These are phyloP conservation scores for Radiomyces spectabilis DNA, from an alignment of 192 early-diverging fungal genomes.

Conservation along the genomic window DNA sequence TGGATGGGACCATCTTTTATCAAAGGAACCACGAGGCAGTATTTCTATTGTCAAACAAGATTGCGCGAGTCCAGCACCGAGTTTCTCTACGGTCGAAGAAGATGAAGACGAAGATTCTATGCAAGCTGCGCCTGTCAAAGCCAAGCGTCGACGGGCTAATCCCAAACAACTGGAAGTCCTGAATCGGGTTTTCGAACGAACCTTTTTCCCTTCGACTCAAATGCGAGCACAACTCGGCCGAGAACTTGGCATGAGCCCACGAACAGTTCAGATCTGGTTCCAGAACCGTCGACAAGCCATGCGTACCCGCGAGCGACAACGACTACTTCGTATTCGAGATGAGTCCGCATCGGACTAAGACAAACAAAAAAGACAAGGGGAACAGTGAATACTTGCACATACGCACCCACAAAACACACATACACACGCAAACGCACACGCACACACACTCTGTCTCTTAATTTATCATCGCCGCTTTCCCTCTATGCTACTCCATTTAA, in stretches of 20 bases:
- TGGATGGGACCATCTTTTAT: neutral
- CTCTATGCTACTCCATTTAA: too few relatives aligned
- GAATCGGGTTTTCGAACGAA: constrained; percentile 61
- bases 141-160: constrained; percentile 70
- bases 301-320: constrained; percentile 25
- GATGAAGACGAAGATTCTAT: neutral
- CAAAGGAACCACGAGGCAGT: neutral
- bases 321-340: neutral
- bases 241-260: constrained; percentile 78
- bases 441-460: neutral
- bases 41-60: neutral
- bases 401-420: too few relatives aligned
- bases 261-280: constrained; percentile 95
- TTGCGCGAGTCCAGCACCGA: neutral
- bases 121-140: constrained; percentile 29
- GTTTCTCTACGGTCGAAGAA: neutral
- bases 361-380: too few relatives aligned
- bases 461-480: neutral
- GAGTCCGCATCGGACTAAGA: too few relatives aligned
- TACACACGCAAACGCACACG: too few relatives aligned
- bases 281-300: constrained; percentile 84
- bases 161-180: constrained; percentile 67
- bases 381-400: neutral
- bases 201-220: constrained; percentile 74
- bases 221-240: constrained; percentile 65